These are phyloP conservation scores for Sporobolomyces pararoseus DNA, from an alignment of 768 basidiomycete species.

Conservation along the genomic window DNA sequence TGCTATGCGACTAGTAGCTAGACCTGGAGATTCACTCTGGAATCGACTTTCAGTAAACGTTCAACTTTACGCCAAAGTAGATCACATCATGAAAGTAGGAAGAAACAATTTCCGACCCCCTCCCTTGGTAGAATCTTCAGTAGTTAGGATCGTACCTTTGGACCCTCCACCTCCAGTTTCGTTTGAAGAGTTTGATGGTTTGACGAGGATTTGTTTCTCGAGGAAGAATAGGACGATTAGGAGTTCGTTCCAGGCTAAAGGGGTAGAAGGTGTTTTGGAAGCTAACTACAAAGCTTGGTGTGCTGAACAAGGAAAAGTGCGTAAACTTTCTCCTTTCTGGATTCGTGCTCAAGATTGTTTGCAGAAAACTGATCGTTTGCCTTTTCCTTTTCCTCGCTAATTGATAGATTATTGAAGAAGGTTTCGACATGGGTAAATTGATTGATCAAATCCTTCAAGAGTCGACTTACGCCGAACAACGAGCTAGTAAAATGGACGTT, in stretches of 20 bases:
- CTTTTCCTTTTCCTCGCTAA: not conserved
- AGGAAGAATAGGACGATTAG: slow-evolving; percentile 84
- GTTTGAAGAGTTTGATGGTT: slow-evolving; percentile 96
- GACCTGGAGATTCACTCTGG: slow-evolving; percentile 80
- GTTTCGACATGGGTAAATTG: slow-evolving; percentile 61
- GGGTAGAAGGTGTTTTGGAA: slow-evolving; percentile 90
- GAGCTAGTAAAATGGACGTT: slow-evolving; percentile 89
- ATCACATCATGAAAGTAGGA: slow-evolving; percentile 93
- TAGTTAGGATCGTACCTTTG: slow-evolving; percentile 82
- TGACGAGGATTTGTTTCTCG: slow-evolving; percentile 83
- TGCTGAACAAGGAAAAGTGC: slow-evolving; percentile 60
- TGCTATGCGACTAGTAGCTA: slow-evolving; percentile 82
- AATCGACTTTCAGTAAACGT: slow-evolving; percentile 93
- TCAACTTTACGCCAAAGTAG: slow-evolving; percentile 93
- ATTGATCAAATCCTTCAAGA: slow-evolving; percentile 59
- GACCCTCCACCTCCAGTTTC: slow-evolving; percentile 93
- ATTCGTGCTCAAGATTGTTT: no score
- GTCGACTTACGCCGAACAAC: slow-evolving; percentile 69
- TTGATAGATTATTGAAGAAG: slow-evolving; percentile 64
- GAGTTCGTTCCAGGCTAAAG: slow-evolving; percentile 82
- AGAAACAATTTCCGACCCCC: slow-evolving; percentile 95
- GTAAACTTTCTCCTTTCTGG: slow-evolving; percentile 11
- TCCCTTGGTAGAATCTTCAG: slow-evolving; percentile 87
- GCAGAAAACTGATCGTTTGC: not conserved
- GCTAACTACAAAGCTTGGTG: slow-evolving; percentile 91